Conservation (phyloP, 2,329 filamentous ascomycete species). For the Diaporthe caulivora region DNA sequence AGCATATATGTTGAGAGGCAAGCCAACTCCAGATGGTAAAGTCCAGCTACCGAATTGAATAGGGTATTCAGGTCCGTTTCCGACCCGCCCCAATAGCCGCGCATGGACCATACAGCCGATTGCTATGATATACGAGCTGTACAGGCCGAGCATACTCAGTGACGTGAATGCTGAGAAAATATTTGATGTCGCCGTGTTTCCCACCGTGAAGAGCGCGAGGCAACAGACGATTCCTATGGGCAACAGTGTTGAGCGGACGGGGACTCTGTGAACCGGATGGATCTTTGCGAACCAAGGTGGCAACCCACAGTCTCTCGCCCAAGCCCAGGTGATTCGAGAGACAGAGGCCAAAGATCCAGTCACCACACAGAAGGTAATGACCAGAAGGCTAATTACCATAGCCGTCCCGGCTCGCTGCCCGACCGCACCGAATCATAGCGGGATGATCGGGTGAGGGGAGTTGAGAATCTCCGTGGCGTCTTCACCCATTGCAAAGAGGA, state of each 20-base stretch:
- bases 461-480: slow-evolving; percentile 43
- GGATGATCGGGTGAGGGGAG: slow-evolving; percentile 55
- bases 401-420: slow-evolving; percentile 53
- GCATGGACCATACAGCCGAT: slow-evolving; percentile 40
- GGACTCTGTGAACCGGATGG: slow-evolving; percentile 1
- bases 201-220: slow-evolving; percentile 55
- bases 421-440: slow-evolving; percentile 55
- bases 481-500: slow-evolving; percentile 51
- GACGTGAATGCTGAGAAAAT: slow-evolving; percentile 50
- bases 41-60: slow-evolving; percentile 37
- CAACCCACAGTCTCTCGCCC: slow-evolving; percentile 58
- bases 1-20: slow-evolving; percentile 37
- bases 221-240: slow-evolving; percentile 45
- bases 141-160: slow-evolving; percentile 27
- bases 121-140: slow-evolving; percentile 40
- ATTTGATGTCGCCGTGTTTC: slow-evolving; percentile 48
- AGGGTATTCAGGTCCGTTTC: neutral
- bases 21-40: slow-evolving; percentile 27
- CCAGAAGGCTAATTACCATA: slow-evolving; percentile 53
- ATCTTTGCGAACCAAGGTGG: slow-evolving; percentile 21
- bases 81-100: slow-evolving; percentile 14
- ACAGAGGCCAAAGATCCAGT: slow-evolving; percentile 59
- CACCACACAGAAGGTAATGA: slow-evolving; percentile 54
- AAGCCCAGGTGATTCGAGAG: slow-evolving; percentile 62
- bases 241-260: slow-evolving; percentile 2